These are phyloP conservation scores for Escovopsis sp. DNA, from an alignment of 2,329 filamentous ascomycete genomes.

Conservation along the genomic window DNA sequence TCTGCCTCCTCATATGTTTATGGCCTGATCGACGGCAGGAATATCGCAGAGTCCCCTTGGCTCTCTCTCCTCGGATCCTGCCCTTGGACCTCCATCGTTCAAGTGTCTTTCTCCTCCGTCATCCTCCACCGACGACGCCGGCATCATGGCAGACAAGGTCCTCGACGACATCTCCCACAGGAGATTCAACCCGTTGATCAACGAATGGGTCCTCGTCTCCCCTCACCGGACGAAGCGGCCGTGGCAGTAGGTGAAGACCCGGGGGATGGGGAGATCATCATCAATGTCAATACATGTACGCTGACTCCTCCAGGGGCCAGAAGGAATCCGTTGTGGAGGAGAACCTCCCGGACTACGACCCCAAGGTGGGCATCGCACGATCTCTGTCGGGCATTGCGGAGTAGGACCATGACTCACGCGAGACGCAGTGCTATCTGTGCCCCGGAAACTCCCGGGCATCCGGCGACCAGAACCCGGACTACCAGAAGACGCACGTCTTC, in stretches of 20 bases:
- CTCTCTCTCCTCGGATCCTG: no score
- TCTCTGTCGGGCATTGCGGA: background rate
- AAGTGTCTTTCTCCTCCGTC: no score
- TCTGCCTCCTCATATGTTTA: no score
- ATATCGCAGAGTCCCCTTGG: no score
- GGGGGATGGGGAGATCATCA: no score
- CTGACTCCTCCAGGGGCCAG: conserved; percentile 42
- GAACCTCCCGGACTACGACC: conserved; percentile 66
- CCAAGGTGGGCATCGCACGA: conserved; percentile 33
- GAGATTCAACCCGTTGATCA: conserved; percentile 81
- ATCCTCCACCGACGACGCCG: background rate
- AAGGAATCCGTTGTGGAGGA: conserved; percentile 58
- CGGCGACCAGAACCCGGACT: conserved; percentile 74
- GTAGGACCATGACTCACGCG: no score
- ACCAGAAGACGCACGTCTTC: conserved; percentile 79
- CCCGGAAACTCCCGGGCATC: conserved; percentile 80
- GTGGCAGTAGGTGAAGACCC: conserved; percentile 80
- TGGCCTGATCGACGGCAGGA: no score
- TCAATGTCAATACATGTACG: no score
- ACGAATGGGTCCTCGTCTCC: conserved; percentile 85
- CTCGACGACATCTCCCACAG: conserved; percentile 94
- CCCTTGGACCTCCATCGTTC: no score
- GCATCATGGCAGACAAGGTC: conserved; percentile 54
- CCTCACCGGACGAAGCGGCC: conserved; percentile 92
- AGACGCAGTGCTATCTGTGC: conserved; percentile 70